Evolutionary conservation across 345 rosid species (phyloP).

Genomic region (Stellera chamaejasme): DNA sequence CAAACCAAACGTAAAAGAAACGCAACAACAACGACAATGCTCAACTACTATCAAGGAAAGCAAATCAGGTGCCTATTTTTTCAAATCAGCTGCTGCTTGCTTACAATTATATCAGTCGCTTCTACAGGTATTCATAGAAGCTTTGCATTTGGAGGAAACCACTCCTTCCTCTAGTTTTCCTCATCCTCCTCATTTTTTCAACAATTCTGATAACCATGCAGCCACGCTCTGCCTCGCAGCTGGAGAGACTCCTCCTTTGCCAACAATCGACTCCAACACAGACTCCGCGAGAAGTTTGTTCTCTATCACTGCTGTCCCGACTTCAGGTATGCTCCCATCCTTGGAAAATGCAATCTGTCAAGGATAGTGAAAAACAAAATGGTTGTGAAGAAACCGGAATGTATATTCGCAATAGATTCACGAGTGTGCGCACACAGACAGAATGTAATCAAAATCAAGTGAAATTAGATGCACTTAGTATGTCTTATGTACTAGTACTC

Average conservation of each 20-base stretch:
- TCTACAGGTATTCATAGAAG: too few relatives aligned
- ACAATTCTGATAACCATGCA: constrained; percentile 33
- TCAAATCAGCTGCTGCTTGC: too few relatives aligned
- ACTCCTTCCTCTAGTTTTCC: constrained; percentile 2
- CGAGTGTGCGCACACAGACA: too few relatives aligned
- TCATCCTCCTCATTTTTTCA: constrained; percentile 16
- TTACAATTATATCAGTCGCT: too few relatives aligned
- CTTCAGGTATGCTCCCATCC: constrained; percentile 48
- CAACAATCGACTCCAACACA: constrained; percentile 63
- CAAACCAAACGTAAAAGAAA: too few relatives aligned
- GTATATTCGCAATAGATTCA: too few relatives aligned
- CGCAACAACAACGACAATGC: too few relatives aligned
- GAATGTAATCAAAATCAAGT: neutral
- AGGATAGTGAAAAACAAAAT: neutral
- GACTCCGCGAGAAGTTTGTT: constrained; percentile 61
- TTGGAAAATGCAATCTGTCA: constrained; percentile 58
- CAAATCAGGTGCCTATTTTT: too few relatives aligned
- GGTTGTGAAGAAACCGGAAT: neutral
- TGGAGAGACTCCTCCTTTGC: constrained; percentile 77
- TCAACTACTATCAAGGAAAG: too few relatives aligned
- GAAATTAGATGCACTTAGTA: neutral
- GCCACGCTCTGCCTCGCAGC: constrained; percentile 46
- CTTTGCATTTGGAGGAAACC: too few relatives aligned
- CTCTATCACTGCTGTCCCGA: constrained; percentile 38
- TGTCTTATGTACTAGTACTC: constrained; percentile 1